Conservation (phyloP, 768 basidiomycete genomes). For the Suillus decipiens region DNA sequence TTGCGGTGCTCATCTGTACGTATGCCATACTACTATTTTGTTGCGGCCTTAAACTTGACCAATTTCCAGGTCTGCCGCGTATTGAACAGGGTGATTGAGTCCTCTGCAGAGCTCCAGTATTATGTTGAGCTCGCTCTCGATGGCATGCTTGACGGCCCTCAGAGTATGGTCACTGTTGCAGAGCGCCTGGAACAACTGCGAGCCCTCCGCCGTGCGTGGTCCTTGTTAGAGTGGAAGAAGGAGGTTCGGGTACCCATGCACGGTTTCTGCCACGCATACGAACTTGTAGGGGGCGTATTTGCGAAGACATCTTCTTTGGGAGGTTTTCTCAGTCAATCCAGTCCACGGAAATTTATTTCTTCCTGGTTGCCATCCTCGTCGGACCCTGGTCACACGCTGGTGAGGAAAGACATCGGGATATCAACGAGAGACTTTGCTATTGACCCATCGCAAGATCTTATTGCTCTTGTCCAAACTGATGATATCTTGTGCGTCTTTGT, state of each 20-base stretch:
- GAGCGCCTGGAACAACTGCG: constrained; percentile 38
- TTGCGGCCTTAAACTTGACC: neutral
- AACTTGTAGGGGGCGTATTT: constrained; percentile 62
- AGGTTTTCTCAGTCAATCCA: constrained; percentile 16
- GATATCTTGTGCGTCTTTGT: constrained; percentile 19
- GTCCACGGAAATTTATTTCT: constrained; percentile 28
- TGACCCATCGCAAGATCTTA: constrained; percentile 65
- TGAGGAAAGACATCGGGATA: constrained; percentile 40
- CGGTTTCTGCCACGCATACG: constrained; percentile 51
- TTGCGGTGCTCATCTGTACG: constrained; percentile 11
- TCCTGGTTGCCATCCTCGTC: constrained; percentile 25
- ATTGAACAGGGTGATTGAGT: constrained; percentile 23
- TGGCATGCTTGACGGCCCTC: constrained; percentile 33
- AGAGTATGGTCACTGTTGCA: constrained; percentile 19
- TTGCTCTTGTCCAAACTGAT: constrained; percentile 42
- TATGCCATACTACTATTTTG: neutral
- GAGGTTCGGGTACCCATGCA: constrained; percentile 30
- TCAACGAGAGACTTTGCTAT: constrained; percentile 58
- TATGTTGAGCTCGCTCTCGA: constrained; percentile 40
- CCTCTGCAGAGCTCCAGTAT: constrained; percentile 38
- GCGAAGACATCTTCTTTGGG: constrained; percentile 38
- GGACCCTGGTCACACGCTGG: constrained; percentile 15
- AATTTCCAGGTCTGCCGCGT: constrained; percentile 24
- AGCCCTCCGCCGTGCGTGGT: constrained; percentile 39
- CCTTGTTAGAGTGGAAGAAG: constrained; percentile 28